These are phyloP conservation scores for Torrubiella hemipterigena DNA, from an alignment of 2,329 filamentous ascomycete species.

Conservation along the genomic window DNA sequence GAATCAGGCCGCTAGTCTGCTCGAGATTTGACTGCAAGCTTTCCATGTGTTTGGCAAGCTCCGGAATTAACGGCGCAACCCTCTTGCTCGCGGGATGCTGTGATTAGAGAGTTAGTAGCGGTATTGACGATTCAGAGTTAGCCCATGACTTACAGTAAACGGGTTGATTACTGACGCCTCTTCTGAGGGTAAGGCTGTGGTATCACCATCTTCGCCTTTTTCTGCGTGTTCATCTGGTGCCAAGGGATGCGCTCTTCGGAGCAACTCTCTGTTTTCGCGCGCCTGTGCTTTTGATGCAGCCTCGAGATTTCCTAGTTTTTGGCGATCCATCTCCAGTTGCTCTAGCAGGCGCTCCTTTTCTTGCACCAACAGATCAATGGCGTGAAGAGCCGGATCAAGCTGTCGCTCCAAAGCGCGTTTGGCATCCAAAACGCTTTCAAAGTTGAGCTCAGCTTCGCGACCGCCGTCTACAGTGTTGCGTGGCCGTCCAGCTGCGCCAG, in stretches of 20 bases:
- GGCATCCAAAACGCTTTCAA: conserved; percentile 52
- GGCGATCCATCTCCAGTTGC: conserved; percentile 44
- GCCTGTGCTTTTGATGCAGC: conserved; percentile 43
- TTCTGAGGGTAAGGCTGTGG: conserved; percentile 8
- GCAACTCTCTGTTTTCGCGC: conserved; percentile 34
- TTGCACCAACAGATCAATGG: conserved; percentile 44
- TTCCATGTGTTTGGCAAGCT: conserved; percentile 43
- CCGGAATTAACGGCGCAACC: conserved; percentile 30
- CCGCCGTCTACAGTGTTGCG: conserved; percentile 20
- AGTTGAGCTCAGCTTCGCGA: conserved; percentile 50
- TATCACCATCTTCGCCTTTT: conserved; percentile 5
- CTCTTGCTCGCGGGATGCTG: too few species aligned
- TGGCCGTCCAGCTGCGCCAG: conserved; percentile 10
- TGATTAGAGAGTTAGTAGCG: too few species aligned
- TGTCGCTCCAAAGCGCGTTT: conserved; percentile 42
- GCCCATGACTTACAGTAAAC: conserved; percentile 16
- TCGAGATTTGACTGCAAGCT: conserved; percentile 41
- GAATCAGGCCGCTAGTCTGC: conserved; percentile 39
- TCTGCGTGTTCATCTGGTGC: conserved; percentile 22
- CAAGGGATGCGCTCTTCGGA: conserved; percentile 37
- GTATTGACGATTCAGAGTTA: neutral
- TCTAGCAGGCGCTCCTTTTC: conserved; percentile 46
- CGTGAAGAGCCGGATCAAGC: conserved; percentile 51
- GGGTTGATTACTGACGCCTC: conserved; percentile 8
- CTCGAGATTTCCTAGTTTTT: conserved; percentile 36